Evolutionary conservation across 2,329 filamentous ascomycete genomes (phyloP).

Genomic region (Elsinoe australis): DNA sequence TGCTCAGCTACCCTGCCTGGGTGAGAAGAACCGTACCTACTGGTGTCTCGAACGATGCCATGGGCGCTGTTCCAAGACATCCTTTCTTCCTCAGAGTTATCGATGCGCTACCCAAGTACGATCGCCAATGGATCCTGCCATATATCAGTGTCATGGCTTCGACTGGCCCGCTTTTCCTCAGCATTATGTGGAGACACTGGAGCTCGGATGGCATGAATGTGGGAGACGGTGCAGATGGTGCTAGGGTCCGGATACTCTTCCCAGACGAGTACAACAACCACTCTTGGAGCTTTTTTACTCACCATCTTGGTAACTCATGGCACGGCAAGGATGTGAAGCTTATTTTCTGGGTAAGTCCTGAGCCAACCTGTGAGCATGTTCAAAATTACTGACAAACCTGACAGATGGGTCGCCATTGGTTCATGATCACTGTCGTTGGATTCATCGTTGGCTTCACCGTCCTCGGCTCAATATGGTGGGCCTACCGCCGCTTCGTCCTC

Average conservation of each 20-base stretch:
- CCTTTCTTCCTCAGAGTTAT: conserved; percentile 67
- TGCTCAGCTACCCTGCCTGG: conserved; percentile 62
- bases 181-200: conserved; percentile 68
- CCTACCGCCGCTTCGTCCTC: conserved; percentile 40
- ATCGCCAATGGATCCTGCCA: conserved; percentile 59
- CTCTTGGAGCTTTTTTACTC: conserved; percentile 64
- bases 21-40: conserved; percentile 65
- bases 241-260: conserved; percentile 60
- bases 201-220: conserved; percentile 44
- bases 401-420: conserved; percentile 44
- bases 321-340: conserved; percentile 55
- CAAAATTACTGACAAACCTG: conserved; percentile 20
- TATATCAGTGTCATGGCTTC: conserved; percentile 77
- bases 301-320: conserved; percentile 58
- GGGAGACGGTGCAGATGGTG: conserved; percentile 35
- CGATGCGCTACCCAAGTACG: conserved; percentile 58
- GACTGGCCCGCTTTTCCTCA: conserved; percentile 68
- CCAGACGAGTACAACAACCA: conserved; percentile 61
- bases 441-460: conserved; percentile 43
- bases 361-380: neutral
- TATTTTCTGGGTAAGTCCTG: conserved; percentile 52
- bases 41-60: conserved; percentile 73
- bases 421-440: conserved; percentile 46
- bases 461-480: conserved; percentile 44
- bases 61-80: conserved; percentile 64